Evolutionary conservation across 116 monocot species (phyloP), one percentile per base, ranked within the genome.

Genomic region (Posidonia oceanica): DNA sequence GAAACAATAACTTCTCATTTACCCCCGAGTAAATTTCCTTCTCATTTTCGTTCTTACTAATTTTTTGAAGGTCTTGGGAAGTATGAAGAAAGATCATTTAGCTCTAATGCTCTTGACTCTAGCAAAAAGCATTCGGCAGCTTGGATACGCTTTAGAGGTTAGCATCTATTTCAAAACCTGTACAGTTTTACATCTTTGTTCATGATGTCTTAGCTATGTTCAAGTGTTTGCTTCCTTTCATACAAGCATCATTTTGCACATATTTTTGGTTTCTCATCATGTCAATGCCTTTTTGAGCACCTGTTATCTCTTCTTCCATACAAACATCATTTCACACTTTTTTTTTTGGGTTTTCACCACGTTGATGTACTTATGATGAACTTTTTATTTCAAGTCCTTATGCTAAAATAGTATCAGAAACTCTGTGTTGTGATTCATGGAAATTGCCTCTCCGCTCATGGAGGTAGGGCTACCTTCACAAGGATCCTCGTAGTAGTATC

Each of bases 81-180:
- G 11, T 55, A 78, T 81, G 86, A 48, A 73, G 44, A 79, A 72
- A 73, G 77, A 91, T 85, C 42, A 83, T 64, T 69, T 75, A 66
- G 75, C 83, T 52, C 65, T 96, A 75, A 74, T 96, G 89, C 81
- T 89, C 14, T 70, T 89, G 66, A 89, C 91, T 70, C 11, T 96
- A 42, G 78, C 63, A 15, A 87, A 77, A 82, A 69, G 74, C 72
- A 80, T 96, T 68, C 72, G 52, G 23, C 79, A 85, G 75, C 75
- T 89, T 81, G 89, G 91, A 52, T 96, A 96, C 64, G 44, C 22
- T 29, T 60, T 89, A 63, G 83, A 79, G 20, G 96, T 96, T 63
- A 87, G 85, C 79, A 52, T 15, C 20, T 54, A 68, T 54, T 36
- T 53, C 3, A 29, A 36, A 51, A 22, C 23, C 8, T 53, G 20